phyloP scores from a whole-genome alignment of 495 filamentous ascomycete genomes.

The Beverwykella pulmonaria region DNA sequence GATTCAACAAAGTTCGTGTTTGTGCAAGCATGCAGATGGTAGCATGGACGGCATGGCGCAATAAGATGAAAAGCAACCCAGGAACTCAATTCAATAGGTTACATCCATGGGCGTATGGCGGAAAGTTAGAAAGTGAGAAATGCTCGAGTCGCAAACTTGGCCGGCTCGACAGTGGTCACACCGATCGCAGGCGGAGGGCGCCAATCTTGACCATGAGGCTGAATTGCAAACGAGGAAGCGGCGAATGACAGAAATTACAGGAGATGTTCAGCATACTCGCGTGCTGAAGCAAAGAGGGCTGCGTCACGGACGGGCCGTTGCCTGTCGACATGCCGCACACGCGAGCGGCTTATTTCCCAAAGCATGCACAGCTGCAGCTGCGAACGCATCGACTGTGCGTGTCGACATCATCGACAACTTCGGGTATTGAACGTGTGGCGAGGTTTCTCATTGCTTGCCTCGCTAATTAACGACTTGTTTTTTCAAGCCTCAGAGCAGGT shows the following conservation, averaged over 20 bases:
- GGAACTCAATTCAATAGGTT: background rate
- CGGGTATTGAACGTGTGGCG: background rate
- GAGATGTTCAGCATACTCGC: conserved; percentile 10
- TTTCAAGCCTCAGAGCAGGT: no score
- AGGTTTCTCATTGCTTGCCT: background rate
- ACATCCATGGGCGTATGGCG: background rate
- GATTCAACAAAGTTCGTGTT: background rate
- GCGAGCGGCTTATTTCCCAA: conserved; percentile 14
- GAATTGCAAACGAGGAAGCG: conserved; percentile 16
- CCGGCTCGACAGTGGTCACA: background rate
- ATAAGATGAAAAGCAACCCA: background rate
- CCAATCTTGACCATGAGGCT: conserved; percentile 11
- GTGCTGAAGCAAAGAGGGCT: background rate
- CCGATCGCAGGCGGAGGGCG: conserved; percentile 6
- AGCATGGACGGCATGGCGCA: background rate
- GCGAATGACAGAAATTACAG: conserved; percentile 15
- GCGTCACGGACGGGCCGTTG: conserved; percentile 2
- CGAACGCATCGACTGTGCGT: background rate
- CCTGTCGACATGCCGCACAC: background rate
- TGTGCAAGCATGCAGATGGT: background rate
- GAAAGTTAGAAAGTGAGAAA: background rate
- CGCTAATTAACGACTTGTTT: background rate
- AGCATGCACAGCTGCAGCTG: background rate
- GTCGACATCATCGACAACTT: background rate
- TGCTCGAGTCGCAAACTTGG: background rate